Evolutionary conservation across 177 flowering plant genomes (phyloP).

Genomic region (Vitis hybrid): DNA sequence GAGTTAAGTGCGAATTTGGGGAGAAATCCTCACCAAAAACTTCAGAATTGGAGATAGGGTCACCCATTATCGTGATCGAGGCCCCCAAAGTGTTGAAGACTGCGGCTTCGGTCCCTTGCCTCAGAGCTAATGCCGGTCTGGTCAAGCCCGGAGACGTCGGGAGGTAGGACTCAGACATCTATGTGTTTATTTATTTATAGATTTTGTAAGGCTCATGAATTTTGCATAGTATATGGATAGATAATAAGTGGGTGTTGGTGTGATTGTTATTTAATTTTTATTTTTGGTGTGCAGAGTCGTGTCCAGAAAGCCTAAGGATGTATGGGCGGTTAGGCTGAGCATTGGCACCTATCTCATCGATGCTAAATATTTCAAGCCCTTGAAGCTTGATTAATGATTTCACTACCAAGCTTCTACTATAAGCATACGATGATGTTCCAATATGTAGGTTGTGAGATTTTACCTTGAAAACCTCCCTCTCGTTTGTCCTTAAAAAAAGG

Average conservation of each 20-base stretch:
- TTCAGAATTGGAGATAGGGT: constrained; percentile 38
- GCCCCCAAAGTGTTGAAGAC: constrained; percentile 56
- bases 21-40: constrained; percentile 9
- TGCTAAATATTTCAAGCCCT: constrained; percentile 69
- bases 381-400: constrained; percentile 44
- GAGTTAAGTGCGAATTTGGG: constrained; percentile 9
- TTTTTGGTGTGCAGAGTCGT: constrained; percentile 52
- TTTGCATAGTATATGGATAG: too few species aligned
- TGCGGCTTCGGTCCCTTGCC: constrained; percentile 56
- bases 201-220: too few species aligned
- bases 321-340: constrained; percentile 80
- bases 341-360: constrained; percentile 81
- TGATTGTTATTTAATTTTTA: not conserved
- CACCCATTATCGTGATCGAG: constrained; percentile 45
- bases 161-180: constrained; percentile 26
- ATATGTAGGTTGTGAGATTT: too few species aligned
- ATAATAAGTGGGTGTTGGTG: not conserved
- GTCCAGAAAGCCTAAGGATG: constrained; percentile 85
- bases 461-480: too few species aligned
- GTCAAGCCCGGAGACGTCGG: constrained; percentile 72
- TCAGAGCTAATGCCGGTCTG: constrained; percentile 43
- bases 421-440: too few species aligned
- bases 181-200: too few species aligned
- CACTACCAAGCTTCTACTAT: too few species aligned
- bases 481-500: too few species aligned